A percentile compares a stretch with the other conserved stretches of the same genome.
These are phyloP conservation scores for Fusarium neocosmosporiellum DNA, from an alignment of 2,329 filamentous ascomycete species.

Conservation along the genomic window DNA sequence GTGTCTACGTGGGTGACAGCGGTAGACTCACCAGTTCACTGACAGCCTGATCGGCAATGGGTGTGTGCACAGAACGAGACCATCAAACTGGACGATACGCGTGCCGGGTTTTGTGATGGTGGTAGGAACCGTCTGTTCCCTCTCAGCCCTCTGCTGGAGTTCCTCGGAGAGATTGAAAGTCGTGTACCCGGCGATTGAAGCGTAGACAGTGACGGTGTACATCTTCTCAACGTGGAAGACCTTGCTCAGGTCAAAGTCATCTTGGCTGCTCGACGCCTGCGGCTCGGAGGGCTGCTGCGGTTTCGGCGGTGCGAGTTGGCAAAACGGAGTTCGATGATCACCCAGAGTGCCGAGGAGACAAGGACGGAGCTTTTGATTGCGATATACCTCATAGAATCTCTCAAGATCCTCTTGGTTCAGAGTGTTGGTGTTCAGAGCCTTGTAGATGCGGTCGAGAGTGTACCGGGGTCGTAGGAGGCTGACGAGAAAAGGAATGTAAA, in stretches of 20 bases:
- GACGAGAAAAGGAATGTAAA: slow-evolving; percentile 13
- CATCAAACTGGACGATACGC: neutral
- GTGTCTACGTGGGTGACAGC: neutral
- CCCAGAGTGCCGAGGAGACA: neutral
- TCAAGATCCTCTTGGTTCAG: neutral
- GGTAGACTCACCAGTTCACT: slow-evolving; percentile 1
- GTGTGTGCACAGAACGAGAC: neutral
- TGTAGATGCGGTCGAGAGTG: neutral
- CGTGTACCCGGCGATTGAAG: neutral
- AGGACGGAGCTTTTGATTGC: neutral
- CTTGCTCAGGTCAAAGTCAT: neutral
- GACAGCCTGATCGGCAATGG: neutral
- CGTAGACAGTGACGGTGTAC: neutral
- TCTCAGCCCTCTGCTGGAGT: neutral
- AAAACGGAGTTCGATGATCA: neutral
- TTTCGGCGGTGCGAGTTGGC: neutral
- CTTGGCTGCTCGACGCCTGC: neutral
- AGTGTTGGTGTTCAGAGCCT: neutral
- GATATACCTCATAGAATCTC: neutral
- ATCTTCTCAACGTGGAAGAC: neutral
- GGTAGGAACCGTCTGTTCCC: neutral
- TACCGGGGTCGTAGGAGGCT: neutral
- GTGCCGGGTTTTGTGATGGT: neutral
- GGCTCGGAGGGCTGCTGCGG: neutral
- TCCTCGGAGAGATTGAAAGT: neutral